A percentile compares a stretch with the other conserved stretches of the same genome.
Evolutionary conservation across 2,329 filamentous ascomycete genomes (phyloP).

Genomic region (Didymella lethalis): DNA sequence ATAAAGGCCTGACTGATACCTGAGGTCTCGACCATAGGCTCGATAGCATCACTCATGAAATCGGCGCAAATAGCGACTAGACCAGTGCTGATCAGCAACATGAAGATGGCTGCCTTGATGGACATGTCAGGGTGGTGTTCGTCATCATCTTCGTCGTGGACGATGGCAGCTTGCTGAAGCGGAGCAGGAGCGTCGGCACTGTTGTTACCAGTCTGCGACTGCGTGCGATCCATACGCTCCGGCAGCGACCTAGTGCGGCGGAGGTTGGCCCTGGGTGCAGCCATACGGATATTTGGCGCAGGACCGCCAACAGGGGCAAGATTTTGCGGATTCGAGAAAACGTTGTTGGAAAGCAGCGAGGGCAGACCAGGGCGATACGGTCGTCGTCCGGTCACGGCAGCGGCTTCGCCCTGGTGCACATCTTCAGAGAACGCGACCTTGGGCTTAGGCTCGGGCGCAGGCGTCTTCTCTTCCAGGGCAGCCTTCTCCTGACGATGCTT

Average conservation of each 20-base stretch:
- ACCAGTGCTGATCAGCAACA: conserved; percentile 63
- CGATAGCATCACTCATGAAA: conserved; percentile 78
- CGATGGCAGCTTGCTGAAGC: conserved; percentile 29
- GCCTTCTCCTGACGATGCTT: conserved; percentile 54
- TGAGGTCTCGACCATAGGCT: conserved; percentile 68
- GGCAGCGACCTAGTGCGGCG: conserved; percentile 49
- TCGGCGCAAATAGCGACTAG: conserved; percentile 71
- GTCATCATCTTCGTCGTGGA: conserved; percentile 35
- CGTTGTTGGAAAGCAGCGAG: conserved; percentile 73
- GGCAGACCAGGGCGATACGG: conserved; percentile 67
- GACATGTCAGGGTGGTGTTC: conserved; percentile 59
- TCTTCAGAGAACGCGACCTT: conserved; percentile 54
- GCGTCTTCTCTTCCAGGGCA: conserved; percentile 37
- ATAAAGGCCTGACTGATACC: conserved; percentile 76
- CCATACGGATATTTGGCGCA: conserved; percentile 44
- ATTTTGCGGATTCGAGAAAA: conserved; percentile 63
- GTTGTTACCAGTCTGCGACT: conserved; percentile 28
- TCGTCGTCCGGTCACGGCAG: conserved; percentile 60
- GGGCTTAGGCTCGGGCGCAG: conserved; percentile 17
- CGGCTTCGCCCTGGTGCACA: conserved; percentile 32
- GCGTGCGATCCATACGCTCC: conserved; percentile 44
- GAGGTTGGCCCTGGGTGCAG: conserved; percentile 39
- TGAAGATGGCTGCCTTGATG: conserved; percentile 63
- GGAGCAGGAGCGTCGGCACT: conserved; percentile 32
- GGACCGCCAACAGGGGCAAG: conserved; percentile 43